phyloP scores from a whole-genome alignment of 192 early-diverging fungal species.

The Coemansia umbellata region DNA sequence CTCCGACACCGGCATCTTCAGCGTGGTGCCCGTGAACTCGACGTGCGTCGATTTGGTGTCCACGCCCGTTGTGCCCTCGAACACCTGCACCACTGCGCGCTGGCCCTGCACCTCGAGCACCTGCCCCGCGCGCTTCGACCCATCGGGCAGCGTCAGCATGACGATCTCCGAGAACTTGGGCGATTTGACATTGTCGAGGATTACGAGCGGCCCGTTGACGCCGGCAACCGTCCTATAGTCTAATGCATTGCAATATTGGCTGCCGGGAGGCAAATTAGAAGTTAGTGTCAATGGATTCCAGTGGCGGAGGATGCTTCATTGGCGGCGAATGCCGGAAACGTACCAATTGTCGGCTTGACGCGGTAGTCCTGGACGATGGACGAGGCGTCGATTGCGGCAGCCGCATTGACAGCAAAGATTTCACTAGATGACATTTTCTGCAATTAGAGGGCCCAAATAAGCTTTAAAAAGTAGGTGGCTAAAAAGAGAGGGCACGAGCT shows the following conservation, averaged over 20 bases:
- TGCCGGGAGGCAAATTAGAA: too few species aligned
- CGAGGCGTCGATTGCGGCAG: conserved; percentile 44
- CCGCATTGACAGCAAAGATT: conserved; percentile 43
- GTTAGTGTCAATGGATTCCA: too few species aligned
- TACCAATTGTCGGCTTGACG: conserved; percentile 48
- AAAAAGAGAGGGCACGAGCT: neutral
- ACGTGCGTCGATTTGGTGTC: conserved; percentile 95
- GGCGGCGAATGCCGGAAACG: too few species aligned
- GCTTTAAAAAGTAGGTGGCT: neutral
- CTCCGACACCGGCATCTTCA: conserved; percentile 96
- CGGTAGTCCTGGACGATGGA: conserved; percentile 49
- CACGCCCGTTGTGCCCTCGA: conserved; percentile 95
- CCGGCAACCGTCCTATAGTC: conserved; percentile 97
- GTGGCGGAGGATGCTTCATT: too few species aligned
- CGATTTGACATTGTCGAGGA: conserved; percentile 98
- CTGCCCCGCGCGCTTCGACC: conserved; percentile 90
- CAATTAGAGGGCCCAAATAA: neutral
- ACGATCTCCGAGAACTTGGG: conserved; percentile 98
- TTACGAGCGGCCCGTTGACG: conserved; percentile 97
- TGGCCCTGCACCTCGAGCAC: conserved; percentile 97
- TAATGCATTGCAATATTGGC: conserved; percentile 37
- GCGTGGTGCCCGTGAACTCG: conserved; percentile 92
- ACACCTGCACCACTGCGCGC: conserved; percentile 94
- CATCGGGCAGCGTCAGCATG: conserved; percentile 94
- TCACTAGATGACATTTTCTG: conserved; percentile 34